Percentiles rank a stretch among this genome's conserved stretches.
phyloP scores from a whole-genome alignment of 192 early-diverging fungal genomes.

The Coemansia nantahalensis region DNA sequence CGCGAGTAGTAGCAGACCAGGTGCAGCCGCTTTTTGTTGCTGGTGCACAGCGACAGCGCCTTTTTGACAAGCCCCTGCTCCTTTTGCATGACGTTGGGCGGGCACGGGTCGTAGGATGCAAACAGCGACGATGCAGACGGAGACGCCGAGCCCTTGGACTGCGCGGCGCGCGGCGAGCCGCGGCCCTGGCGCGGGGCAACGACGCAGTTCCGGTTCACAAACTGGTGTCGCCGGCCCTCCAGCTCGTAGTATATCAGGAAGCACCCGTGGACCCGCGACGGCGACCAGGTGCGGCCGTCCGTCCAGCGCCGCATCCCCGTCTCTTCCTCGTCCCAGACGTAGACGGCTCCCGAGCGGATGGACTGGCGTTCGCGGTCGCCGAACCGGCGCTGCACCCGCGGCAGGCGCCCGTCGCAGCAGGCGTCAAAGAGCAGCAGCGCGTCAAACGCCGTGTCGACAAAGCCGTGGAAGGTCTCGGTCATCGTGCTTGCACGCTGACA shows the following conservation, averaged over 20 bases:
- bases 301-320: conserved; percentile 91
- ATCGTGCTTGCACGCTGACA: no score
- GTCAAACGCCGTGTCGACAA: conserved; percentile 82
- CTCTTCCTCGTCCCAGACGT: conserved; percentile 90
- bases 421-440: conserved; percentile 89
- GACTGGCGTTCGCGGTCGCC: conserved; percentile 78
- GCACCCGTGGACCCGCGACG: conserved; percentile 79
- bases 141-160: conserved; percentile 11
- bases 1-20: conserved; percentile 90
- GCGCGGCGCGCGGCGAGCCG: conserved; percentile 23
- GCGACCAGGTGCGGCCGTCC: conserved; percentile 86
- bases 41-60: conserved; percentile 79
- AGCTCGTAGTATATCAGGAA: conserved; percentile 89
- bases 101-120: conserved; percentile 30
- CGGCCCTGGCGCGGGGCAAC: conserved; percentile 30
- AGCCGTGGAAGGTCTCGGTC: conserved; percentile 79
- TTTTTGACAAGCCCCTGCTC: conserved; percentile 84
- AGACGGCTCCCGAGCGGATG: conserved; percentile 81
- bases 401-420: conserved; percentile 66
- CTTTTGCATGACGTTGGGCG: conserved; percentile 57
- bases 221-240: conserved; percentile 60
- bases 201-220: conserved; percentile 31
- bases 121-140: conserved; percentile 18
- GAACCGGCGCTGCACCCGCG: conserved; percentile 75
- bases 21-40: conserved; percentile 76